Conservation (phyloP, 345 rosid genomes). For the Euphorbia peplus region DNA sequence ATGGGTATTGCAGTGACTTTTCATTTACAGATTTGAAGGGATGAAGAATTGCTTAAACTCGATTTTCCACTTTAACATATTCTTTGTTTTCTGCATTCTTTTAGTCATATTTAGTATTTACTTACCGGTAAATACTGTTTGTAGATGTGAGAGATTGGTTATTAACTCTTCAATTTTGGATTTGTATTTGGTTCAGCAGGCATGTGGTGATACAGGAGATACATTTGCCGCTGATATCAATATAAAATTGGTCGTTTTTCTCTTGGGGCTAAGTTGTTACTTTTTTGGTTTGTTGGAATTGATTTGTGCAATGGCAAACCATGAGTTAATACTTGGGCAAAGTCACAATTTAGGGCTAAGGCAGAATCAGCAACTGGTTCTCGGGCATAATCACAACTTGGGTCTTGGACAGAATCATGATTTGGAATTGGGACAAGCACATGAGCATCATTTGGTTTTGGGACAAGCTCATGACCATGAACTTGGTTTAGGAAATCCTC, state of each 20-base stretch:
- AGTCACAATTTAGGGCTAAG: constrained; percentile 53
- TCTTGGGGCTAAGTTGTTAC: constrained; percentile 8
- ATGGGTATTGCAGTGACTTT: neutral
- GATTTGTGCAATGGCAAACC: constrained; percentile 56
- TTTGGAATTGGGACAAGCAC: constrained; percentile 58
- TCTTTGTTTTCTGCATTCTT: neutral
- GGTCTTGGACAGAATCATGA: constrained; percentile 63
- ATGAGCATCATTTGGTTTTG: constrained; percentile 58
- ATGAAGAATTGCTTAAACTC: neutral
- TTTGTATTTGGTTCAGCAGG: constrained; percentile 8
- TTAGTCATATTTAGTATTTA: neutral
- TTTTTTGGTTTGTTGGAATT: neutral
- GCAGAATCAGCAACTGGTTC: constrained; percentile 65
- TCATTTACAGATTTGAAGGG: neutral
- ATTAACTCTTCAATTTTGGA: neutral
- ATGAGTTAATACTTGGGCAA: constrained; percentile 75
- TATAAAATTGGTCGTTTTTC: constrained; percentile 2
- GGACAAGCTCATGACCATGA: constrained; percentile 57
- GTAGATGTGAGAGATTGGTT: neutral
- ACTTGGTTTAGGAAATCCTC: constrained; percentile 54
- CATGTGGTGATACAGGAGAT: neutral
- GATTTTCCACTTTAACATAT: neutral
- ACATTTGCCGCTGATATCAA: neutral
- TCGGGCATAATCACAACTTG: constrained; percentile 59
- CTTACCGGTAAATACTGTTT: neutral